Evolutionary conservation across 768 basidiomycete species (phyloP).

Genomic region (Suillus brevipes): DNA sequence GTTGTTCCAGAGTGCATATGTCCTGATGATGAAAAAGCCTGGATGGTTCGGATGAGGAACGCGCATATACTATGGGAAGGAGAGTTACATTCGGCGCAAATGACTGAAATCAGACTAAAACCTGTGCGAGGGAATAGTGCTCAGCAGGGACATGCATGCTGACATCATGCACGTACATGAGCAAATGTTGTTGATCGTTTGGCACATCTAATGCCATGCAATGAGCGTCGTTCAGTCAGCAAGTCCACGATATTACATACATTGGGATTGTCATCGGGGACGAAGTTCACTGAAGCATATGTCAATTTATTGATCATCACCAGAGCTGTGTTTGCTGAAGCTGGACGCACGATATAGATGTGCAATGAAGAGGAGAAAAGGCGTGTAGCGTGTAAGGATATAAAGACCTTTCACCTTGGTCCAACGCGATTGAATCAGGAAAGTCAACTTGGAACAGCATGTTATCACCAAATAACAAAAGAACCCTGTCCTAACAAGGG

Average conservation of each 20-base stretch:
- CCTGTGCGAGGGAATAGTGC: background rate
- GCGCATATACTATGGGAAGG: background rate
- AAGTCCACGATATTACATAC: background rate
- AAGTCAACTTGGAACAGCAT: background rate
- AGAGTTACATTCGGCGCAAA: conserved; percentile 1
- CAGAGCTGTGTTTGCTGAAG: background rate
- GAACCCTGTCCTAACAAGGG: background rate
- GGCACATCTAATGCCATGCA: background rate
- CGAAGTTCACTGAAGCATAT: background rate
- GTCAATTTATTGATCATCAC: background rate
- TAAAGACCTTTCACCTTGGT: background rate
- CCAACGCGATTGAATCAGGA: background rate
- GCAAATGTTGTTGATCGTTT: background rate
- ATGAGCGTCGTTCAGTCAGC: background rate
- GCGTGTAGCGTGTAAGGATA: background rate
- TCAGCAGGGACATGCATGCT: background rate
- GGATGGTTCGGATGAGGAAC: background rate
- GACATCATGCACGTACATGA: background rate
- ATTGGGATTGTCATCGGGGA: background rate
- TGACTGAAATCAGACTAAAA: background rate
- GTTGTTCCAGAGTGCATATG: background rate
- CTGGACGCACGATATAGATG: background rate
- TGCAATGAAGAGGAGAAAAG: background rate
- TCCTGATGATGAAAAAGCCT: background rate
- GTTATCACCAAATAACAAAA: background rate